These are phyloP conservation scores for Setomelanomma holmii DNA, from an alignment of 2,329 filamentous ascomycete genomes.

Conservation along the genomic window DNA sequence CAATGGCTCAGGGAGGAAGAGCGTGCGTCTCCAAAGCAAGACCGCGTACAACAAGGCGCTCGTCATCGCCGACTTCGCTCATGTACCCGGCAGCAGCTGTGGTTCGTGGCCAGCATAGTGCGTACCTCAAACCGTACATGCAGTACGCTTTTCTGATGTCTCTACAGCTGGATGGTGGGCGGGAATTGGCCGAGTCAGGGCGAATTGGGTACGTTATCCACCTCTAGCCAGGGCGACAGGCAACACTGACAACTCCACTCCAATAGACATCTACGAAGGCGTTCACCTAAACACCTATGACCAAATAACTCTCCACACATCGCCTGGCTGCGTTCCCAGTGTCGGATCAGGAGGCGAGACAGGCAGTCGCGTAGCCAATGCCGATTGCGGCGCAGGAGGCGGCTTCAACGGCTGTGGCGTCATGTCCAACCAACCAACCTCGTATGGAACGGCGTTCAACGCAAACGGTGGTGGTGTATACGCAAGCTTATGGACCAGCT, in stretches of 20 bases:
- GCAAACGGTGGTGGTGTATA: slow-evolving; percentile 53
- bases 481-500: slow-evolving; percentile 50
- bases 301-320: slow-evolving; percentile 49
- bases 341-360: slow-evolving; percentile 43
- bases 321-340: slow-evolving; percentile 40
- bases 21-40: slow-evolving; percentile 47
- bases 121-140: not conserved
- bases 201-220: slow-evolving; percentile 35
- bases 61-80: slow-evolving; percentile 50
- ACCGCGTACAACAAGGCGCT: slow-evolving; percentile 46
- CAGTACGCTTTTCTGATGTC: slow-evolving; percentile 7
- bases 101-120: slow-evolving; percentile 51
- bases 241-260: not conserved
- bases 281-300: slow-evolving; percentile 47
- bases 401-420: slow-evolving; percentile 46
- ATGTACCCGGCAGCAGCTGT: slow-evolving; percentile 48
- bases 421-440: slow-evolving; percentile 30
- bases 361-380: slow-evolving; percentile 35
- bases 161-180: slow-evolving; percentile 47
- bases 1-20: slow-evolving; percentile 44
- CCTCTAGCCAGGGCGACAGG: too few relatives aligned
- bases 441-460: slow-evolving; percentile 51
- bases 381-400: slow-evolving; percentile 46
- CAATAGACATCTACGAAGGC: slow-evolving; percentile 36
- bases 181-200: slow-evolving; percentile 50